Evolutionary conservation across 306 rosid species (phyloP).

Genomic region (Ochetophila trinervis): DNA sequence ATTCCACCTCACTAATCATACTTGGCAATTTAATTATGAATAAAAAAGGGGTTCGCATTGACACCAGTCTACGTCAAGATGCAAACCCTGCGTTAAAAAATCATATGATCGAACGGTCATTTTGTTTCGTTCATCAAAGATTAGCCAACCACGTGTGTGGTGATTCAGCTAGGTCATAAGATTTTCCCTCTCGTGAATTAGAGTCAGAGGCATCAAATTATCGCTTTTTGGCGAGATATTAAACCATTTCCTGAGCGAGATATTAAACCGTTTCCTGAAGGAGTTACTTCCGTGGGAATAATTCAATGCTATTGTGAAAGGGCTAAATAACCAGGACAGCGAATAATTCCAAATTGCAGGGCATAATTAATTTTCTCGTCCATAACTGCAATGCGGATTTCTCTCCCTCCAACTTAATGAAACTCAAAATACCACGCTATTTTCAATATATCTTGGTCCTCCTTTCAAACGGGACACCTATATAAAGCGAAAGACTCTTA

Average conservation of each 20-base stretch:
- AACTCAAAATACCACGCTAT: slow-evolving; percentile 5
- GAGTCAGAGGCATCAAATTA: background rate
- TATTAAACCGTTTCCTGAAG: background rate
- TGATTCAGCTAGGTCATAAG: background rate
- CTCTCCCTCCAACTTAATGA: background rate
- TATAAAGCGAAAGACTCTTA: slow-evolving; percentile 21
- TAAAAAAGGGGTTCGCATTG: background rate
- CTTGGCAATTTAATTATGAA: background rate
- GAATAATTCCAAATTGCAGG: slow-evolving; percentile 25
- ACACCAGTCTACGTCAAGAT: background rate
- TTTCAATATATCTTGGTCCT: slow-evolving; percentile 5
- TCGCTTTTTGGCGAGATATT: background rate
- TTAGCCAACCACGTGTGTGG: slow-evolving; percentile 42
- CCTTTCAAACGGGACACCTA: slow-evolving; percentile 37
- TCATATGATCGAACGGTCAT: slow-evolving; percentile 20
- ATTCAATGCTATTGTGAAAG: background rate
- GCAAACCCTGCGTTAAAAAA: no score
- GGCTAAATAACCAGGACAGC: no score
- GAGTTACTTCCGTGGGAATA: background rate
- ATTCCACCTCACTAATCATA: background rate
- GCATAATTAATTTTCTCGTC: slow-evolving; percentile 7
- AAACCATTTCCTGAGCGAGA: background rate
- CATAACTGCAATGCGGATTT: background rate
- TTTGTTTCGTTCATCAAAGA: slow-evolving; percentile 3
- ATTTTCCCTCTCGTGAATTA: slow-evolving; percentile 1